Conservation (phyloP, 768 basidiomycete species). For the Naganishia onofrii region DNA sequence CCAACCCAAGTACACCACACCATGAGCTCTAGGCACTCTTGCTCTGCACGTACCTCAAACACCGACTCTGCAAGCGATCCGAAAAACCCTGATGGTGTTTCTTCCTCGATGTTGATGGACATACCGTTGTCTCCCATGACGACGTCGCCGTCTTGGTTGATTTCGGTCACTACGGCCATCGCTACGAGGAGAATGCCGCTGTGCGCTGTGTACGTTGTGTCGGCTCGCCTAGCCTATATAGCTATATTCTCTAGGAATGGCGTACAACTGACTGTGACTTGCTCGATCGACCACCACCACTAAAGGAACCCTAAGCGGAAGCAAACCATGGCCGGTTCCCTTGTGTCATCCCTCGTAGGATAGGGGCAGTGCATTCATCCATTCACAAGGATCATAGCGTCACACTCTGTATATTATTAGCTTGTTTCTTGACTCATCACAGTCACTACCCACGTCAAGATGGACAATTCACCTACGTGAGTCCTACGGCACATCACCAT, state of each 20-base stretch:
- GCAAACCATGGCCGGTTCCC: not conserved
- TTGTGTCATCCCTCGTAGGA: conserved; percentile 23
- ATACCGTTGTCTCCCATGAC: too few species aligned
- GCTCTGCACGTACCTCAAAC: conserved; percentile 40
- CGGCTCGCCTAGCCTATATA: too few species aligned
- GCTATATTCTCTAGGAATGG: too few species aligned
- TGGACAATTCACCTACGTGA: conserved; percentile 52
- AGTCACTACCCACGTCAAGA: conserved; percentile 25
- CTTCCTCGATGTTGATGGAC: too few species aligned
- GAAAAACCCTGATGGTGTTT: conserved; percentile 34
- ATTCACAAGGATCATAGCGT: too few species aligned
- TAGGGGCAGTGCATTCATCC: not conserved
- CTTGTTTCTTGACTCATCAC: not conserved
- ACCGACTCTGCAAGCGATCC: conserved; percentile 43
- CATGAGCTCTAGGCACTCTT: too few species aligned
- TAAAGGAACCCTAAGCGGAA: conserved; percentile 25
- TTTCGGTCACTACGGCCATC: conserved; percentile 12
- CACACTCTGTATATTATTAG: too few species aligned
- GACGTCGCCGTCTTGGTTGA: not conserved
- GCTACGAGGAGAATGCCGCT: not conserved
- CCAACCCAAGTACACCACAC: too few species aligned
- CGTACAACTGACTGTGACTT: too few species aligned
- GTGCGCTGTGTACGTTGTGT: too few species aligned
- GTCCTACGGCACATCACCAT: conserved; percentile 25
- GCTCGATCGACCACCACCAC: conserved; percentile 12